These are phyloP conservation scores for Climacium dendroides DNA, from an alignment of 225 moss, liverwort and hornwort species.

Conservation along the genomic window DNA sequence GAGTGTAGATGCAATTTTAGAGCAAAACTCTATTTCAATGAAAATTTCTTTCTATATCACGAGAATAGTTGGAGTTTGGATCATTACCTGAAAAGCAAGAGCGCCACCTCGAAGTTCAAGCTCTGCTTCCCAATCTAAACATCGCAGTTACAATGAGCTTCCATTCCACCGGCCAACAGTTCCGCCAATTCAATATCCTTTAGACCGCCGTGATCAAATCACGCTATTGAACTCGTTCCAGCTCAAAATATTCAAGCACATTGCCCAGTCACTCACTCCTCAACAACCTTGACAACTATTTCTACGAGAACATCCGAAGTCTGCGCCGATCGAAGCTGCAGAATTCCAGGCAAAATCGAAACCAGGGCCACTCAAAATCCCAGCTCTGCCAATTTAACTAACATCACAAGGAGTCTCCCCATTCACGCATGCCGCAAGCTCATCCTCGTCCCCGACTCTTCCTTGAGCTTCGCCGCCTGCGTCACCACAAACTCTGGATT, in stretches of 20 bases:
- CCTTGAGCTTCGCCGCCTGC: slow-evolving; percentile 13
- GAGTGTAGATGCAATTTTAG: not conserved
- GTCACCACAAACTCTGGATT: slow-evolving; percentile 43
- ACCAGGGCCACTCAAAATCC: not conserved
- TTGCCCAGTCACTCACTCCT: not conserved
- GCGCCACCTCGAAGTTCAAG: not conserved
- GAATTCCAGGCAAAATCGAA: not conserved
- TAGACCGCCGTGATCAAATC: not conserved
- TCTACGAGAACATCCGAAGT: not conserved
- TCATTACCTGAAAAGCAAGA: not conserved
- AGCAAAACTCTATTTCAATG: not conserved
- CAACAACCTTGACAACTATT: not conserved
- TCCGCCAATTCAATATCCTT: not conserved
- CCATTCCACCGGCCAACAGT: not conserved
- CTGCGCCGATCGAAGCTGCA: not conserved
- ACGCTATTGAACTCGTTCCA: not conserved
- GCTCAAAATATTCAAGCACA: not conserved
- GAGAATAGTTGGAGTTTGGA: not conserved
- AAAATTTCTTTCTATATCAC: not conserved
- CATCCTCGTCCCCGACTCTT: not conserved
- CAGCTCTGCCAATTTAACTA: not conserved
- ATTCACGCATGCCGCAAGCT: not conserved
- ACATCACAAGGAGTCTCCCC: not conserved
- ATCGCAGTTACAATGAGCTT: not conserved
- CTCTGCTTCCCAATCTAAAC: not conserved